phyloP scores from a whole-genome alignment of 2,329 filamentous ascomycete species.

The Colletotrichum filicis region DNA sequence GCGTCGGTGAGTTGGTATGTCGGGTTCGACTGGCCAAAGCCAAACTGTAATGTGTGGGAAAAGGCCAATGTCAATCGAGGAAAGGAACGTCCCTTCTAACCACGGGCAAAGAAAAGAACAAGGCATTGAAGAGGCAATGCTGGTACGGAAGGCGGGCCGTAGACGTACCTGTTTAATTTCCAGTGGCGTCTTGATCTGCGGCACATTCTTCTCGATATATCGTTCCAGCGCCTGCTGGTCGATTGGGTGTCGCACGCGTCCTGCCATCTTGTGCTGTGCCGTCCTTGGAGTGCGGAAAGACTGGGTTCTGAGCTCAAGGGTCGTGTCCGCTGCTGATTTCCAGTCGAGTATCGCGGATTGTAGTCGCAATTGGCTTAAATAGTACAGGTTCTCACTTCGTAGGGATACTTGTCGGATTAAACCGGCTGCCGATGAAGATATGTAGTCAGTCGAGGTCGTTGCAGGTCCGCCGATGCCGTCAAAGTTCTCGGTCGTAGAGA shows the following conservation, averaged over 20 bases:
- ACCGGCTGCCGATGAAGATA: too few relatives aligned
- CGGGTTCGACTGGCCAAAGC: conserved; percentile 96
- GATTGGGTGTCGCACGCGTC: conserved; percentile 89
- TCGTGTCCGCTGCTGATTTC: not conserved
- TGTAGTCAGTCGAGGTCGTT: not conserved
- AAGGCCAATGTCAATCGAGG: not conserved
- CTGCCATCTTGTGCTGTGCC: conserved; percentile 71
- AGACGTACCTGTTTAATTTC: conserved; percentile 87
- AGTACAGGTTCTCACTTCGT: not conserved
- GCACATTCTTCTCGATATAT: conserved; percentile 83
- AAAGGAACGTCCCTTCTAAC: not conserved
- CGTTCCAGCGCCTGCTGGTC: conserved; percentile 81
- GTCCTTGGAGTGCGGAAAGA: not conserved
- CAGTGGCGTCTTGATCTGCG: conserved; percentile 83
- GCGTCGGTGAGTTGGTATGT: conserved; percentile 90
- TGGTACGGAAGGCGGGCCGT: conserved; percentile 29
- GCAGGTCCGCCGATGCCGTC: not conserved
- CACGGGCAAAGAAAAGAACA: not conserved
- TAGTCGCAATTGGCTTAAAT: not conserved
- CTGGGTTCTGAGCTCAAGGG: not conserved
- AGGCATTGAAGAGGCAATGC: conserved; percentile 8
- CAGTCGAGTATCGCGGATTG: not conserved
- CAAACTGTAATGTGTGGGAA: conserved; percentile 71
- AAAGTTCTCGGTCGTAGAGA: not conserved
- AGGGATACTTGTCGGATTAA: not conserved